Base-by-base conservation (phyloP, 1,284 basidiomycete species). In the Puccinia coronata region DNA sequence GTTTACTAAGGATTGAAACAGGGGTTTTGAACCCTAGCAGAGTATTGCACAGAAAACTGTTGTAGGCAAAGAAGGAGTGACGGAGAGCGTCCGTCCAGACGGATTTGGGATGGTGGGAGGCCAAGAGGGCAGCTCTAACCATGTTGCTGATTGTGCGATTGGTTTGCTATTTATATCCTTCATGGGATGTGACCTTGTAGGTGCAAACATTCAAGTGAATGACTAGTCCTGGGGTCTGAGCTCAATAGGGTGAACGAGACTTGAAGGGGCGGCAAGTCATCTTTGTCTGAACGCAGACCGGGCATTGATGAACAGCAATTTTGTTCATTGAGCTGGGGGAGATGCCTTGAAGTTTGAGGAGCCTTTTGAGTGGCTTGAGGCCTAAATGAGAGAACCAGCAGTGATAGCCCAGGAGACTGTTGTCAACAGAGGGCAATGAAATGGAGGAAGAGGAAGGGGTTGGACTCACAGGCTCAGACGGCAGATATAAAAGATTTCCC, bases 151-250 rank as follows among this genome's bases (percentile, higher is more conserved):
- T 43, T 2, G 59, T 63, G 18, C 43, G 16, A 9, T n/a, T n/a
- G n/a, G n/a, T n/a, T n/a, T n/a, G n/a, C n/a, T 14, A 18, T 47
- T 72, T 72, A 51, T 8, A 47, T 1, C 69, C 6, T 47, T 72
- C 69, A 0, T 41, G 1, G 1, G 39, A 72, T 20, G 49, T 25
- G 1, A 31, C 31, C 43, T n/a, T n/a, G n/a, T n/a, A n/a, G n/a
- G n/a, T n/a, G n/a, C n/a, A n/a, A 12, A 74, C 28, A 74, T 74
- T 23, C 3, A 53, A 74, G 49, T 74, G 72, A 23, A 74, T 74
- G n/a, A 74, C 25, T 11, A 57, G 25, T 1, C 72, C 72, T 36
- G 36, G 36, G 1, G 4, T 12, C 5, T 0, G 0, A 23, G 51
- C 28, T 0, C 51, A 1, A 36, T 74, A 57, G 0, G 25, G 18